These are phyloP conservation scores for Arthroderma uncinatum DNA, from an alignment of 2,329 filamentous ascomycete genomes.

Conservation along the genomic window DNA sequence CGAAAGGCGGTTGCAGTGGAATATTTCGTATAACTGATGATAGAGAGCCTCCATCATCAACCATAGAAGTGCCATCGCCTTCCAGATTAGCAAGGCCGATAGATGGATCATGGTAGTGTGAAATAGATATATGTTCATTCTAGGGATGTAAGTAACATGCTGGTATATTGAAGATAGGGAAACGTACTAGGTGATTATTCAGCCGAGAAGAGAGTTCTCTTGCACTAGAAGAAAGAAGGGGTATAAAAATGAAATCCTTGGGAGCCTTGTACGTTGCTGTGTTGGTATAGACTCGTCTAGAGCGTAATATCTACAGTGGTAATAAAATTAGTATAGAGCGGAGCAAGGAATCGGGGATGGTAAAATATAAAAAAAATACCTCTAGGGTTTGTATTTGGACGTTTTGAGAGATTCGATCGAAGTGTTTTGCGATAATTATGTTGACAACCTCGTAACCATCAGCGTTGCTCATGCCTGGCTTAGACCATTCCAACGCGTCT, in stretches of 20 bases:
- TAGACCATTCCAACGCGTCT: too few species aligned
- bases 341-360: background rate
- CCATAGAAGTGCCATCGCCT: constrained; percentile 29
- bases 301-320: constrained; percentile 59
- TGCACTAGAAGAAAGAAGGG: constrained; percentile 45
- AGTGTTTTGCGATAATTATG: constrained; percentile 68
- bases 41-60: constrained; percentile 26
- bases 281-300: constrained; percentile 63
- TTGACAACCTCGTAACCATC: constrained; percentile 58
- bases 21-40: constrained; percentile 29
- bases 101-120: constrained; percentile 64
- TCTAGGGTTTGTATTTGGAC: constrained; percentile 73
- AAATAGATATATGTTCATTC: constrained; percentile 80
- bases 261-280: constrained; percentile 64
- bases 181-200: constrained; percentile 33
- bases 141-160: constrained; percentile 15
- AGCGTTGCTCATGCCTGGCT: constrained; percentile 20
- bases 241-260: constrained; percentile 67
- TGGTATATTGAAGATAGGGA: background rate
- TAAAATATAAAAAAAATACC: constrained; percentile 24
- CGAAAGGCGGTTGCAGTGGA: constrained; percentile 2
- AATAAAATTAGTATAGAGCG: constrained; percentile 18
- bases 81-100: constrained; percentile 64
- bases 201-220: constrained; percentile 24
- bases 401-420: constrained; percentile 59